Percentiles rank a stretch among this genome's conserved stretches.
Conservation (phyloP, 345 rosid species). For the Pelargonium nanum region DNA sequence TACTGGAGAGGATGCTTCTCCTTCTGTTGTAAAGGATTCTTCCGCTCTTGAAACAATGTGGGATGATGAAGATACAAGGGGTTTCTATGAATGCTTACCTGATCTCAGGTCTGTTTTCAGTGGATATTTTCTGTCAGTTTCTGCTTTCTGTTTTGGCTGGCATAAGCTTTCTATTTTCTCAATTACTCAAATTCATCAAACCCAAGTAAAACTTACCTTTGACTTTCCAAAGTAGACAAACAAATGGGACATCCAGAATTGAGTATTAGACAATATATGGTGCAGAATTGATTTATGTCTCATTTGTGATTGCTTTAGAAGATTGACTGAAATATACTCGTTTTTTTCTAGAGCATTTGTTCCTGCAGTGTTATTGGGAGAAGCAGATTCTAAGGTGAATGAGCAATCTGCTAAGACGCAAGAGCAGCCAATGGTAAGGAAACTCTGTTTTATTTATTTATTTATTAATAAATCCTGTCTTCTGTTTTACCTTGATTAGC, state of each 20-base stretch:
- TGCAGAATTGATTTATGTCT: not conserved
- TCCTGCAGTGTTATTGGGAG: constrained; percentile 94
- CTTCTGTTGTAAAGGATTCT: constrained; percentile 70
- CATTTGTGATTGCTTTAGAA: not conserved
- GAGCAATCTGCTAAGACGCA: constrained; percentile 65
- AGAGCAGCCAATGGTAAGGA: constrained; percentile 62
- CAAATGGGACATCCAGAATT: not conserved
- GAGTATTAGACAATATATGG: not conserved
- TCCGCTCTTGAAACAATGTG: constrained; percentile 66
- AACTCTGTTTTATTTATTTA: not conserved
- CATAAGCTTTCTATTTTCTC: not conserved
- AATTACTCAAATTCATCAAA: not conserved
- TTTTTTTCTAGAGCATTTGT: constrained; percentile 78
- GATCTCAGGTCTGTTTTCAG: constrained; percentile 76
- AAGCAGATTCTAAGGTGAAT: constrained; percentile 64
- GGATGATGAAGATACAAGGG: constrained; percentile 97
- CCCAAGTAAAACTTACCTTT: not conserved
- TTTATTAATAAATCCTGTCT: not conserved
- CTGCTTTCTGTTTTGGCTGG: not conserved
- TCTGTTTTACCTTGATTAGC: not conserved
- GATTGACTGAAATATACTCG: constrained; percentile 4
- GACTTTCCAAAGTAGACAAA: not conserved
- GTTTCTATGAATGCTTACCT: constrained; percentile 88
- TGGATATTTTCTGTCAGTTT: not conserved
- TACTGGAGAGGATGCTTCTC: constrained; percentile 69